These are phyloP conservation scores for Anthracocystis setariae DNA, from an alignment of 1,284 basidiomycete species.

Conservation along the genomic window DNA sequence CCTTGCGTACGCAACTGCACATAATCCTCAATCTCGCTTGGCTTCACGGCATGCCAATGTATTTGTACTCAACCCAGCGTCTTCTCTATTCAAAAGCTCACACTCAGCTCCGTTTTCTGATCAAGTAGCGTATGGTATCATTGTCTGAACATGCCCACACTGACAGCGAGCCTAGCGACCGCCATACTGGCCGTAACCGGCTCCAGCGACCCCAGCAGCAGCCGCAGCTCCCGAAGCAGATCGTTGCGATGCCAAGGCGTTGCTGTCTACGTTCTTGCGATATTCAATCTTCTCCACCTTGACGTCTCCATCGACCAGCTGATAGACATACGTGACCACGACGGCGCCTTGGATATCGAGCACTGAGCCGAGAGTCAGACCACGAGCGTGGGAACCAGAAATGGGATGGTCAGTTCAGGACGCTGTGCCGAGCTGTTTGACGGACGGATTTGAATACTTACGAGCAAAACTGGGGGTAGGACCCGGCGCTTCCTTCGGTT, in stretches of 20 bases:
- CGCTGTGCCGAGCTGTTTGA: not conserved
- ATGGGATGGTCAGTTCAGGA: not conserved
- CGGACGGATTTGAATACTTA: constrained; percentile 24
- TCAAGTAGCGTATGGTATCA: constrained; percentile 12
- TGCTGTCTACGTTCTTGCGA: constrained; percentile 54
- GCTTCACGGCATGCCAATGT: constrained; percentile 9
- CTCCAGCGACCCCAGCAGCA: constrained; percentile 21
- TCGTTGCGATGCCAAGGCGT: constrained; percentile 35
- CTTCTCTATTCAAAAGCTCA: not conserved
- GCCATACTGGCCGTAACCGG: constrained; percentile 31
- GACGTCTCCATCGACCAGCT: constrained; percentile 65
- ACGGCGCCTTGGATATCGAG: constrained; percentile 66
- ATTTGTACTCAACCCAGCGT: constrained; percentile 24
- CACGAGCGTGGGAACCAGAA: not conserved
- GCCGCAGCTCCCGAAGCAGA: constrained; percentile 17
- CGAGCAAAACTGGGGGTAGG: constrained; percentile 58
- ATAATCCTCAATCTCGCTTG: not conserved
- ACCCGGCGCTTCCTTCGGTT: constrained; percentile 46
- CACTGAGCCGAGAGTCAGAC: constrained; percentile 25
- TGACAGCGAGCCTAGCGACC: constrained; percentile 15
- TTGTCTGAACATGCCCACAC: not conserved
- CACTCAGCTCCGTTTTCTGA: not conserved
- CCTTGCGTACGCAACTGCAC: not conserved
- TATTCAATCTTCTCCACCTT: constrained; percentile 68
- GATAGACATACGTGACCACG: constrained; percentile 67